Evolutionary conservation across 371 early-diverging fungal species (phyloP).

Genomic region (Lichtheimia corymbifera): DNA sequence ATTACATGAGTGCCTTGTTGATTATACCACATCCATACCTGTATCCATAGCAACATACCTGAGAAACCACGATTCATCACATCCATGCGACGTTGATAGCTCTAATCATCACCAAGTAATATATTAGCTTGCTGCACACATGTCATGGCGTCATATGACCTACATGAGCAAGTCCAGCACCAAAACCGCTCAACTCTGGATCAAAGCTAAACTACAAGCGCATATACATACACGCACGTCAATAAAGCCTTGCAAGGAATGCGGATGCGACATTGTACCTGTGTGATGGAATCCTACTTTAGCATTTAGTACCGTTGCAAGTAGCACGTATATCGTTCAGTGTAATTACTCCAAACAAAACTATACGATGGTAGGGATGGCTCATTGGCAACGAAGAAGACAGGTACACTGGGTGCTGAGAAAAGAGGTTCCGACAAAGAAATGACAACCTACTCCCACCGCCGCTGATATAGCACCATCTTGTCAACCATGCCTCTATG

Average conservation of each 20-base stretch:
- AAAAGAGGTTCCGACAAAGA: no score
- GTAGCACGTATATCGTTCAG: no score
- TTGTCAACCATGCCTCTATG: no score
- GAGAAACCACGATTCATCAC: conserved; percentile 81
- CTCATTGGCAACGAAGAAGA: conserved; percentile 10
- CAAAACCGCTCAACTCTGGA: conserved; percentile 66
- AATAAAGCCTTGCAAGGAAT: neutral
- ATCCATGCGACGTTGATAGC: conserved; percentile 74
- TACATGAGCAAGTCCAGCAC: conserved; percentile 63
- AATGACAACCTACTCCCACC: no score
- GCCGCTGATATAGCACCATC: no score
- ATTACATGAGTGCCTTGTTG: neutral
- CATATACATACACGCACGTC: neutral
- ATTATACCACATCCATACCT: no score
- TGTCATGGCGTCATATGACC: conserved; percentile 1
- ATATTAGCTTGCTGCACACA: neutral
- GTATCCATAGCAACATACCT: conserved; percentile 35
- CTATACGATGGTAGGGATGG: conserved; percentile 23
- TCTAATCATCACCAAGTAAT: conserved; percentile 19
- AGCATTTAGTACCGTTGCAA: conserved; percentile 14
- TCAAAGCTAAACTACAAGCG: conserved; percentile 59
- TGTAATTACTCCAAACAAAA: conserved; percentile 23
- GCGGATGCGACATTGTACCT: conserved; percentile 35
- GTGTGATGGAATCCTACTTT: conserved; percentile 77
- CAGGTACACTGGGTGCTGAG: no score